These are phyloP conservation scores for Corchorus olitorius DNA, from an alignment of 345 rosid species.

Conservation along the genomic window DNA sequence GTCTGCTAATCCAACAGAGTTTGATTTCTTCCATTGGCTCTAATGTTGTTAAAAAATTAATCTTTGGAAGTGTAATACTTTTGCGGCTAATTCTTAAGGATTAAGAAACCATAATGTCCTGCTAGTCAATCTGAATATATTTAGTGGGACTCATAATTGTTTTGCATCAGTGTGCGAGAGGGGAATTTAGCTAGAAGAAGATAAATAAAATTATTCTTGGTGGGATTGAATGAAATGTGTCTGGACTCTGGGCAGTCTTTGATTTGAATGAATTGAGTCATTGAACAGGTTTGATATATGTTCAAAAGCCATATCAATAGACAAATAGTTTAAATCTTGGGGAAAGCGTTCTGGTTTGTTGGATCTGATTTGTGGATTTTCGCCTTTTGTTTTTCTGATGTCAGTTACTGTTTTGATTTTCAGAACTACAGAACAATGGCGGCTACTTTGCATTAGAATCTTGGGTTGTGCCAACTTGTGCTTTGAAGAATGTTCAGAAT, in stretches of 20 bases:
- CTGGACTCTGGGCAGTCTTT: background rate
- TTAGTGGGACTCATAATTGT: background rate
- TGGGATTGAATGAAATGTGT: background rate
- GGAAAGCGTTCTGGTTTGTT: background rate
- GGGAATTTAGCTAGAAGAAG: background rate
- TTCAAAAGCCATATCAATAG: background rate
- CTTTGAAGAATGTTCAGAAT: background rate
- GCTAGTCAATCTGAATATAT: background rate
- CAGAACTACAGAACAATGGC: constrained; percentile 19
- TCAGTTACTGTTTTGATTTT: background rate
- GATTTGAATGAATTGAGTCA: background rate
- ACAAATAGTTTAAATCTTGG: background rate
- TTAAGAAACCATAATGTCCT: background rate
- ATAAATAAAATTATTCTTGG: background rate
- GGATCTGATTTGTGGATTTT: background rate
- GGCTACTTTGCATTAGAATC: background rate
- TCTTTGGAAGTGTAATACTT: background rate
- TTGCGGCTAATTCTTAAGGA: background rate
- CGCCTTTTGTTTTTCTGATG: background rate
- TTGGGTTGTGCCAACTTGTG: background rate
- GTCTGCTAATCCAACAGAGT: background rate
- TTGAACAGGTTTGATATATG: background rate
- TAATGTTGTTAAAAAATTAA: background rate
- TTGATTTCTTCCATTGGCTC: background rate
- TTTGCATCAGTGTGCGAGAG: background rate